phyloP scores from a whole-genome alignment of 2,329 filamentous ascomycete genomes.

The Ambrosiella xylebori region DNA sequence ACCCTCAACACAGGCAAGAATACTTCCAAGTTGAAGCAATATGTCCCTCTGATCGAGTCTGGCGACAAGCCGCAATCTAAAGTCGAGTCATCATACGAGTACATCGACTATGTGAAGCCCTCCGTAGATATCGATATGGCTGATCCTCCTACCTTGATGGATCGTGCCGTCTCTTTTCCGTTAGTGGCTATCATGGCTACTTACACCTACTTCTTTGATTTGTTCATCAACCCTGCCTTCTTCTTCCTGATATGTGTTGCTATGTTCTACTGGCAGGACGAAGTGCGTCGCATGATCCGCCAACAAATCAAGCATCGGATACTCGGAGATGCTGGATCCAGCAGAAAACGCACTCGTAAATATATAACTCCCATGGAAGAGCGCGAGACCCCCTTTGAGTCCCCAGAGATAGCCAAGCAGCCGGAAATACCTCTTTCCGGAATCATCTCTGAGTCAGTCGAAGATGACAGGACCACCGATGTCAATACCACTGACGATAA shows the following conservation, averaged over 20 bases:
- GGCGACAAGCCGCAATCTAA: slow-evolving; percentile 15
- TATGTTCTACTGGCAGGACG: slow-evolving; percentile 29
- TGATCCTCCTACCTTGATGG: slow-evolving; percentile 28
- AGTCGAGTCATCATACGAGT: slow-evolving; percentile 17
- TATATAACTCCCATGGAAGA: slow-evolving; percentile 11
- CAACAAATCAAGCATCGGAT: slow-evolving; percentile 6
- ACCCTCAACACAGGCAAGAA: slow-evolving; percentile 29
- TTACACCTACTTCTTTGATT: slow-evolving; percentile 26
- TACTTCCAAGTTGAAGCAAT: slow-evolving; percentile 19
- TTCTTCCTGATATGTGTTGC: slow-evolving; percentile 28
- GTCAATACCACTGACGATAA: not conserved
- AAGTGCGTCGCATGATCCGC: slow-evolving; percentile 22
- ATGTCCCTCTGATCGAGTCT: slow-evolving; percentile 24
- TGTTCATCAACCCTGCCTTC: slow-evolving; percentile 37
- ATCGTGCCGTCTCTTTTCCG: slow-evolving; percentile 33
- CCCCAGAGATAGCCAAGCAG: not conserved
- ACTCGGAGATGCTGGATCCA: slow-evolving; percentile 8
- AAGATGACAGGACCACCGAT: not conserved
- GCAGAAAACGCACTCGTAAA: slow-evolving; percentile 8
- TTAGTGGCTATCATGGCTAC: slow-evolving; percentile 20
- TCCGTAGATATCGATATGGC: slow-evolving; percentile 14
- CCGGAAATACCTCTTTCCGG: not conserved
- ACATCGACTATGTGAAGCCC: slow-evolving; percentile 19
- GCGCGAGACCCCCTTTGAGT: slow-evolving; percentile 7
- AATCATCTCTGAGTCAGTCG: not conserved